Base-by-base conservation (phyloP, 768 basidiomycete genomes). In the Leccinum barrowsii region DNA sequence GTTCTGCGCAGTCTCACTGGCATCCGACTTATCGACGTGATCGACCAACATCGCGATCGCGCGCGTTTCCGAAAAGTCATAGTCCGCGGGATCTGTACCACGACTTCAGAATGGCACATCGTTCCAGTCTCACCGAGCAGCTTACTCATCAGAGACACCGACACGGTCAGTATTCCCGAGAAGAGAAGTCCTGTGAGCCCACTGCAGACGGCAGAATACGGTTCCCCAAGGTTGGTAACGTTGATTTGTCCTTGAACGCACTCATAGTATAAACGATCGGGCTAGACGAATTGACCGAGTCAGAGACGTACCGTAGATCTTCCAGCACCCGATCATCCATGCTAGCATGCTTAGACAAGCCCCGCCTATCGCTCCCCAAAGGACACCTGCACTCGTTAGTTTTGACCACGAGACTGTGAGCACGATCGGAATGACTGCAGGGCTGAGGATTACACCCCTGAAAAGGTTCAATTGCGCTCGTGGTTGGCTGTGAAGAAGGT, bases 311-410 rank as follows among this genome's bases (percentile, higher is more conserved):
- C 78, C 79, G 50, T 74, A 79, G 52, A 79, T 80, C 63, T 81
- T 80, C 76, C 73, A 77, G 58, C 80, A 81, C 0, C 78, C 76
- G 8, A 82, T 72, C 76, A 82, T 79, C 79, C 80, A 82, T 19
- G 80, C 79, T 1, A 76, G 44, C 76, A 80, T 80, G 44, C 78
- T 79, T 15, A 77, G 64, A 15, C 67, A 60, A 7, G 76, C 77
- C 2, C 80, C 80, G 2, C 71, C 68, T 50, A 81, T 68, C 13
- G 77, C 70, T 3, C 80, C 80, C 35, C 65, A 61, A 30, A 79
- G 66, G 0, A 81, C 74, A 15, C 74, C 78, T 1, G 73, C 71
- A 12, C 66, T 63, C 2, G 77, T 76, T 15, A 82, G 64, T 59
- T 80, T 80, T 34, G 75, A 73, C 79, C 79, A 80, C 1, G 76